A percentile compares a stretch with the other conserved stretches of the same genome.
These are phyloP conservation scores for Linderniella brevidens DNA, from an alignment of 257 asterid species.

Conservation along the genomic window DNA sequence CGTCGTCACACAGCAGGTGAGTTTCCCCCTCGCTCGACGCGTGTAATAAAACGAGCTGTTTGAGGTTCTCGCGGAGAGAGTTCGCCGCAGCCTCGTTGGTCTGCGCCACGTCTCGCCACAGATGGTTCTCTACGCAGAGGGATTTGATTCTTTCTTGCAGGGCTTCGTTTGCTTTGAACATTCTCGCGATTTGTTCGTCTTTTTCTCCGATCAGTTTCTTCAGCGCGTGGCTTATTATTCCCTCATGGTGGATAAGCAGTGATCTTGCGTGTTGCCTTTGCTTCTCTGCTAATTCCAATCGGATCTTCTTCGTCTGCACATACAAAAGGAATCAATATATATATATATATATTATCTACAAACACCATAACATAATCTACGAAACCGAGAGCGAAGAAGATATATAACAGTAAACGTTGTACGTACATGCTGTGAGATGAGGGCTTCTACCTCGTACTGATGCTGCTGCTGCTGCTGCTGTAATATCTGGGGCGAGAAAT, in stretches of 20 bases:
- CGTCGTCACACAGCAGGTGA: slow-evolving; percentile 4
- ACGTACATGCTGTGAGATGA: no score
- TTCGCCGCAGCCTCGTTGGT: slow-evolving; percentile 65
- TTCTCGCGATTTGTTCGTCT: slow-evolving; percentile 53
- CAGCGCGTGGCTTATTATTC: slow-evolving; percentile 40
- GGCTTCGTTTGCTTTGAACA: slow-evolving; percentile 34
- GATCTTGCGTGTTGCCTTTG: no score
- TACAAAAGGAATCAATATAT: no score
- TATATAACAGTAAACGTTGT: no score
- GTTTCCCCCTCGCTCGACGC: slow-evolving; percentile 15
- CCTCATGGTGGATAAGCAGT: slow-evolving; percentile 22
- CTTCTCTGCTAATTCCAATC: no score
- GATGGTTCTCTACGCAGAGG: slow-evolving; percentile 43
- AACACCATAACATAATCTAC: no score
- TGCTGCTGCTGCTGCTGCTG: no score
- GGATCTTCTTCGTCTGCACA: not conserved
- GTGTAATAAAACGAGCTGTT: slow-evolving; percentile 45
- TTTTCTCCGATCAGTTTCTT: slow-evolving; percentile 43
- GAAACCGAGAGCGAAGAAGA: no score
- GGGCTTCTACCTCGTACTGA: no score
- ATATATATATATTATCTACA: no score
- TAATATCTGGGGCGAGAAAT: no score
- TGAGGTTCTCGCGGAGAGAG: slow-evolving; percentile 41
- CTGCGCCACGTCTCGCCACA: slow-evolving; percentile 57
- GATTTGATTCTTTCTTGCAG: slow-evolving; percentile 43